Conservation (phyloP, 164 flowering plant species). For the Annona squamosa region DNA sequence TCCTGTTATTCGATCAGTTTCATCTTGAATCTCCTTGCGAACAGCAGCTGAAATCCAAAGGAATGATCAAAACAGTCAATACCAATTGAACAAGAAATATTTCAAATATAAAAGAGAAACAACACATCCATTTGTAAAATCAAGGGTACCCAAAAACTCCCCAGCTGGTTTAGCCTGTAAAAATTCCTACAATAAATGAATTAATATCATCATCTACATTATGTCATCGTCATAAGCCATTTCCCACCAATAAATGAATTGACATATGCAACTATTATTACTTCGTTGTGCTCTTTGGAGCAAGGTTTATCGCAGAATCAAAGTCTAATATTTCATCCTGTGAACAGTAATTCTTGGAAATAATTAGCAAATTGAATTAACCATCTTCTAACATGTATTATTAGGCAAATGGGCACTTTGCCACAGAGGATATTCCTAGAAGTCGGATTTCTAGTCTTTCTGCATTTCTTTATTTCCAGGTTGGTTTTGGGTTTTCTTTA, state of each 20-base stretch:
- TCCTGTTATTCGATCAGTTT: conserved; percentile 66
- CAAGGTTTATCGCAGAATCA: background rate
- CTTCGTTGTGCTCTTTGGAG: background rate
- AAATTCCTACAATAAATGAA: background rate
- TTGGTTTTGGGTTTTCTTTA: too few species aligned
- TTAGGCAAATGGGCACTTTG: background rate
- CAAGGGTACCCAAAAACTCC: background rate
- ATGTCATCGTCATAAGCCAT: background rate
- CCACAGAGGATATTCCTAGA: background rate
- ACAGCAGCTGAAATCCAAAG: conserved; percentile 55
- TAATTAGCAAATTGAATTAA: background rate
- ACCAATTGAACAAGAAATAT: background rate
- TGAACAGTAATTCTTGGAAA: background rate
- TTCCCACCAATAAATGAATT: too few species aligned
- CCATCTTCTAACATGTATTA: background rate
- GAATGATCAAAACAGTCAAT: background rate
- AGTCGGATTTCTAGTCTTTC: background rate
- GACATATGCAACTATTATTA: too few species aligned
- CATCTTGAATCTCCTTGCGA: conserved; percentile 75
- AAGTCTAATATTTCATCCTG: background rate
- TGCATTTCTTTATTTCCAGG: too few species aligned
- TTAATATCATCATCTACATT: background rate
- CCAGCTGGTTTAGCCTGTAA: background rate
- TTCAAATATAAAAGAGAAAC: background rate
- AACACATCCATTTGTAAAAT: background rate